Conservation (phyloP, 768 basidiomycete genomes). For the Calvatia gigantea region DNA sequence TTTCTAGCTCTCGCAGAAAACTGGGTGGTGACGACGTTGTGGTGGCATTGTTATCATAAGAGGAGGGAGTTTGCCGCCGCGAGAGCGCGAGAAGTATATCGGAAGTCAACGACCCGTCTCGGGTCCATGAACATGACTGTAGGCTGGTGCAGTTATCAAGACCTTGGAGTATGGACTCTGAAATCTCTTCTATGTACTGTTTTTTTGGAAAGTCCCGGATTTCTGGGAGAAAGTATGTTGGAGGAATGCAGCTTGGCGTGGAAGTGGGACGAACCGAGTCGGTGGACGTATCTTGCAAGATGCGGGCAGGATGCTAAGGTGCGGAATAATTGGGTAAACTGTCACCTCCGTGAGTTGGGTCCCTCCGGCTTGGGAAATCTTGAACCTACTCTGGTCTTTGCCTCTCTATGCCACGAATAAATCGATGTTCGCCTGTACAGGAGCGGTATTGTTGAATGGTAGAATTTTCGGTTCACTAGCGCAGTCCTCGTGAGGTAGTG, state of each 20-base stretch:
- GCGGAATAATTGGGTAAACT: conserved; percentile 62
- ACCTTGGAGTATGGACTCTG: conserved; percentile 41
- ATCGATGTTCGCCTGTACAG: conserved; percentile 62
- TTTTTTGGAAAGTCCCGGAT: conserved; percentile 73
- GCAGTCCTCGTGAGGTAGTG: conserved; percentile 49
- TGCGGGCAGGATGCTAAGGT: conserved; percentile 53
- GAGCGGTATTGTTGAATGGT: conserved; percentile 41
- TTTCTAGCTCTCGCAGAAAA: conserved; percentile 54
- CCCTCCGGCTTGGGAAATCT: not conserved
- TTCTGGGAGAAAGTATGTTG: conserved; percentile 38
- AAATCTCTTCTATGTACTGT: conserved; percentile 28
- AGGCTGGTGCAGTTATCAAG: conserved; percentile 62
- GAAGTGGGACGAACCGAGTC: conserved; percentile 44
- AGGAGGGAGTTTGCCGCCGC: too few relatives aligned
- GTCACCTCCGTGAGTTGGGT: not conserved
- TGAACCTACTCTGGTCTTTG: conserved; percentile 50
- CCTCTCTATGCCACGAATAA: conserved; percentile 69
- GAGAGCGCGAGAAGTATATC: conserved; percentile 53
- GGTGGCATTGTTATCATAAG: too few relatives aligned
- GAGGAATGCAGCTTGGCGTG: not conserved
- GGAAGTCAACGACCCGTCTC: conserved; percentile 69
- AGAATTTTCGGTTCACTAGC: conserved; percentile 57
- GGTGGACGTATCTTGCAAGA: conserved; percentile 55
- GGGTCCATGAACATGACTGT: conserved; percentile 70
- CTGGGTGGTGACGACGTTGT: conserved; percentile 18